Percentiles rank a stretch among this genome's conserved stretches.
These are phyloP conservation scores for Wickerhamiella australiensis DNA, from an alignment of 805 yeast genomes.

Conservation along the genomic window DNA sequence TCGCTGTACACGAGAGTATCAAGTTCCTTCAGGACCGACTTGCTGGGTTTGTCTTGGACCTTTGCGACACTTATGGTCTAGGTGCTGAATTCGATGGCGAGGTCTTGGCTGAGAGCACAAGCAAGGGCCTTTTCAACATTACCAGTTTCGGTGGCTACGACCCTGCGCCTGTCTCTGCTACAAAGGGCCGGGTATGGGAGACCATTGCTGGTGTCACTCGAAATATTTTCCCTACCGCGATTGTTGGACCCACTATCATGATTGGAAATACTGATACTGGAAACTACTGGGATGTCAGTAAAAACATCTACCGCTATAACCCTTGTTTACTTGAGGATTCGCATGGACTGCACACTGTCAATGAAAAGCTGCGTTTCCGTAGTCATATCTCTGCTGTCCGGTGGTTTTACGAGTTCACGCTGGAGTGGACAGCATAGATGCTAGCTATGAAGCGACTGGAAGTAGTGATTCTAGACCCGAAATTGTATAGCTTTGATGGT, in stretches of 20 bases:
- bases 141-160: slow-evolving; percentile 26
- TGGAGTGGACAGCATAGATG: slow-evolving; percentile 7
- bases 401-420: slow-evolving; percentile 26
- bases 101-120: slow-evolving; percentile 2
- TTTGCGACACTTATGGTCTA: slow-evolving; percentile 36
- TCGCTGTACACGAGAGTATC: slow-evolving; percentile 46
- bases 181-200: slow-evolving; percentile 33
- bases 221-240: slow-evolving; percentile 43
- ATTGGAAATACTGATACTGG: slow-evolving; percentile 61
- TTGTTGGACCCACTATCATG: slow-evolving; percentile 29
- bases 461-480: no score
- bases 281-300: slow-evolving; percentile 48
- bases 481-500: no score
- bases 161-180: slow-evolving; percentile 41
- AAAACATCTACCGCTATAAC: slow-evolving; percentile 46
- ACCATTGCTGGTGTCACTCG: slow-evolving; percentile 48
- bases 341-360: slow-evolving; percentile 41
- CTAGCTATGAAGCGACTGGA: no score
- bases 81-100: slow-evolving; percentile 29
- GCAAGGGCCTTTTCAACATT: slow-evolving; percentile 9
- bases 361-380: slow-evolving; percentile 44
- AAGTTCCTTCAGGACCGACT: slow-evolving; percentile 34
- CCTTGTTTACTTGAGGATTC: slow-evolving; percentile 27
- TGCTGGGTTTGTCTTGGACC: slow-evolving; percentile 26
- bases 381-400: slow-evolving; percentile 38